Evolutionary conservation across 2,329 filamentous ascomycete genomes (phyloP).

Genomic region (Ophiocordyceps camponoti-rufipedis): DNA sequence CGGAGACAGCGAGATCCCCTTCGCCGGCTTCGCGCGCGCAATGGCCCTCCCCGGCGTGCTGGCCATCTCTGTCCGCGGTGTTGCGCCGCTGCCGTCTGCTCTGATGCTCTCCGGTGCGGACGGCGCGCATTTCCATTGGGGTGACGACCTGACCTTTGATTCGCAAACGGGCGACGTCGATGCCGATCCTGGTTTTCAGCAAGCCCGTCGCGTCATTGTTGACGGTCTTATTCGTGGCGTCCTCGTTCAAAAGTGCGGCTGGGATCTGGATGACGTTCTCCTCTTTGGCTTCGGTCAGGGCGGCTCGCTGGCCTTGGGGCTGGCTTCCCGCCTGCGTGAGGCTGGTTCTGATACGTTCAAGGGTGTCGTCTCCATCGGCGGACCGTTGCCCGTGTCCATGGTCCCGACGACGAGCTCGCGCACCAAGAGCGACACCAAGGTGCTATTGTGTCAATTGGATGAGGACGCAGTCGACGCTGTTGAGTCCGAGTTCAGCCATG

Average conservation of each 20-base stretch:
- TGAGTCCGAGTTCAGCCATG: conserved; percentile 46
- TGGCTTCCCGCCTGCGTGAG: conserved; percentile 26
- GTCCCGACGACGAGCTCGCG: conserved; percentile 23
- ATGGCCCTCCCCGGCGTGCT: conserved; percentile 61
- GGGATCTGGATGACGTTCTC: conserved; percentile 38
- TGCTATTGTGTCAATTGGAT: conserved; percentile 42
- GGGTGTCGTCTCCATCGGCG: conserved; percentile 47
- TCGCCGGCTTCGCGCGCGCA: conserved; percentile 48
- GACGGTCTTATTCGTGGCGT: conserved; percentile 30
- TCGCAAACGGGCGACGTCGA: conserved; percentile 33
- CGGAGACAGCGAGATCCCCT: conserved; percentile 55
- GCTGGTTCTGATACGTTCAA: conserved; percentile 23
- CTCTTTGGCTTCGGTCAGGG: conserved; percentile 53
- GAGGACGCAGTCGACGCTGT: conserved; percentile 44
- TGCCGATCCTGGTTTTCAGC: conserved; percentile 41
- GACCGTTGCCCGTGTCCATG: conserved; percentile 34
- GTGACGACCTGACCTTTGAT: conserved; percentile 43
- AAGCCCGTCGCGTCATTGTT: conserved; percentile 26
- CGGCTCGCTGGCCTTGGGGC: conserved; percentile 40
- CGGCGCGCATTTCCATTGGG: conserved; percentile 38
- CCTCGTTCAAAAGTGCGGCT: conserved; percentile 38
- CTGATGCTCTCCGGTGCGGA: conserved; percentile 24
- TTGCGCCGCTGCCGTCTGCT: conserved; percentile 48
- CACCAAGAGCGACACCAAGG: conserved; percentile 42
- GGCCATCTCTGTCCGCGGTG: conserved; percentile 56